Evolutionary conservation across 345 rosid genomes (phyloP).

Genomic region (Gossypium arboreum): DNA sequence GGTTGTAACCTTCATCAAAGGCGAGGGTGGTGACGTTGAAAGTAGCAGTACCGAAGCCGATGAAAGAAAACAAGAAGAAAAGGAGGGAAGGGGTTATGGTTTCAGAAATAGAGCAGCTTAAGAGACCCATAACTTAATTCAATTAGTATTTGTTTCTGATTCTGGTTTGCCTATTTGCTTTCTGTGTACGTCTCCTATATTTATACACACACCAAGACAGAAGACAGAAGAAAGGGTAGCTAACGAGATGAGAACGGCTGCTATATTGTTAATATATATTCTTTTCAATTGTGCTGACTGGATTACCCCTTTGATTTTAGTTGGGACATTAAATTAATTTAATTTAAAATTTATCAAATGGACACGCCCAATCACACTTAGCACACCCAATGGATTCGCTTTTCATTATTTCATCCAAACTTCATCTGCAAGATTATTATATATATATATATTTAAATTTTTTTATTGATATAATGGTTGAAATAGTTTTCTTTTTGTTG

Average conservation of each 20-base stretch:
- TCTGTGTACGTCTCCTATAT: slow-evolving; percentile 4
- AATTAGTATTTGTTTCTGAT: no score
- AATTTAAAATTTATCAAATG: no score
- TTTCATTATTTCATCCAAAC: no score
- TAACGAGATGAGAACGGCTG: background rate
- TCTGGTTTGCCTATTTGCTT: background rate
- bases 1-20: slow-evolving; percentile 76
- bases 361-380: no score
- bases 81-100: background rate
- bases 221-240: background rate
- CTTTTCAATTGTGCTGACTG: background rate
- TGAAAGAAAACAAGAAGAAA: background rate
- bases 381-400: no score
- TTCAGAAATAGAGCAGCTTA: background rate
- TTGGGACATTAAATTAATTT: background rate
- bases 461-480: background rate
- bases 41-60: background rate
- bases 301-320: background rate
- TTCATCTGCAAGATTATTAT: no score
- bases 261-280: background rate
- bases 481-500: no score
- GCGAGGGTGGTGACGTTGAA: slow-evolving; percentile 56
- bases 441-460: no score
- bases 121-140: background rate
- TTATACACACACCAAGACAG: background rate